A percentile compares a stretch with the other conserved stretches of the same genome.
phyloP scores from a whole-genome alignment of 768 basidiomycete genomes.

The Porpolomopsis calyptriformis region DNA sequence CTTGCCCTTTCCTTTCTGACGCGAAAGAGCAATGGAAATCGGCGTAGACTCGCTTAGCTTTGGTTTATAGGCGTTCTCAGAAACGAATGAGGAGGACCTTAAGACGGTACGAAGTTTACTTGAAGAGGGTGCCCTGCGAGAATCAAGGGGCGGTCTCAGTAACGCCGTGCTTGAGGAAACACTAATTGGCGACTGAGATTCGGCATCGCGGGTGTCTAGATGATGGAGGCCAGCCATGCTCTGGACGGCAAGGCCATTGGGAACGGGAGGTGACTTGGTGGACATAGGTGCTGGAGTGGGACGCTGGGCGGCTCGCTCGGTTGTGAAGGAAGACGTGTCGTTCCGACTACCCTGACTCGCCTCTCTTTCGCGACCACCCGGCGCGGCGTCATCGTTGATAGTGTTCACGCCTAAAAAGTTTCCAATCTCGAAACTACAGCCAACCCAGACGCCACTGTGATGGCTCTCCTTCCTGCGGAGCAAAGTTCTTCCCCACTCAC shows the following conservation, averaged over 20 bases:
- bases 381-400: slow-evolving; percentile 26
- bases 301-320: slow-evolving; percentile 9
- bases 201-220: slow-evolving; percentile 1
- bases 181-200: slow-evolving; percentile 3
- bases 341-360: slow-evolving; percentile 3
- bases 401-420: slow-evolving; percentile 62
- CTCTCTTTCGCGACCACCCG: slow-evolving; percentile 9
- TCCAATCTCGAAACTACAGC: slow-evolving; percentile 69
- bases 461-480: slow-evolving; percentile 26
- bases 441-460: slow-evolving; percentile 44
- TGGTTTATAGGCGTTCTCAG: too few species aligned
- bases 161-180: slow-evolving; percentile 13
- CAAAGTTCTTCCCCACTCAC: slow-evolving; percentile 50
- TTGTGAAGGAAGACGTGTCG: not conserved
- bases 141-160: slow-evolving; percentile 7
- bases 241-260: not conserved
- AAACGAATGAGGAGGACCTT: too few species aligned
- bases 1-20: slow-evolving; percentile 9
- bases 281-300: slow-evolving; percentile 9
- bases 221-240: not conserved
- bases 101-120: slow-evolving; percentile 4
- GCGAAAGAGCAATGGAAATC: not conserved
- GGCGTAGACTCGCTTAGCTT: not conserved
- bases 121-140: not conserved
- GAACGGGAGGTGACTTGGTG: not conserved